Evolutionary conservation across 805 yeast genomes (phyloP), one percentile per base, ranked within the genome.

Genomic region (Candida manassasensis): DNA sequence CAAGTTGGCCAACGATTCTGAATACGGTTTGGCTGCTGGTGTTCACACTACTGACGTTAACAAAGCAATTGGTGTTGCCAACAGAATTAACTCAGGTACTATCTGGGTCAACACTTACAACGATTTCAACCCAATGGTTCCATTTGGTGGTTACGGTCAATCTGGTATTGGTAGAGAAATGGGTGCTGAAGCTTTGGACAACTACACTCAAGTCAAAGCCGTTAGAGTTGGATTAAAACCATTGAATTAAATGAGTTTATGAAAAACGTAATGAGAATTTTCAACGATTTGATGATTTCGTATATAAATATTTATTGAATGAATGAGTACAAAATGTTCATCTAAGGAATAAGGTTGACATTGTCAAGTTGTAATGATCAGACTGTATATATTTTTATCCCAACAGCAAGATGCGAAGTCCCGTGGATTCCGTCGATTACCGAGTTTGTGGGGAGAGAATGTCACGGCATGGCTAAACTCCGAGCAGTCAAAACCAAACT

Each of bases 131-230:
- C 81, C 72, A 53, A 71, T 75, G 60, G 83, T 89, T 61, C 96
- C 96, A 53, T 89, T 89, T 61, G 96, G 96, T 51, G 96, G 96
- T 30, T 84, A 72, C 70, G 86, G 86, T 61, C 79, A 80, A 73
- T 81, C 93, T 39, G 97, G 97, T 62, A 73, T 81, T 58, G 97
- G 97, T 55, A 78, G 95, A 62, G 96, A 90, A 71, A 79, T 88
- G 74, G 96, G 96, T 53, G 75, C 74, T 42, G 89, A 86, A 45
- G 95, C 94, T 39, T 64, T 90, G 52, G 84, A 82, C 41, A 81
- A 80, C 61, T 90, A 88, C 72, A 79, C 86, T 43, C 94, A 86
- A 61, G 73, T 71, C 46, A 90, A 89, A 73, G 83, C 96, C 34
- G 94, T 89, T 39, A 75, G 93, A 75, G 56, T 69, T 40, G 74